Base-by-base conservation (phyloP, 225 moss, liverwort and hornwort genomes). In the Takakia lepidozioides region DNA sequence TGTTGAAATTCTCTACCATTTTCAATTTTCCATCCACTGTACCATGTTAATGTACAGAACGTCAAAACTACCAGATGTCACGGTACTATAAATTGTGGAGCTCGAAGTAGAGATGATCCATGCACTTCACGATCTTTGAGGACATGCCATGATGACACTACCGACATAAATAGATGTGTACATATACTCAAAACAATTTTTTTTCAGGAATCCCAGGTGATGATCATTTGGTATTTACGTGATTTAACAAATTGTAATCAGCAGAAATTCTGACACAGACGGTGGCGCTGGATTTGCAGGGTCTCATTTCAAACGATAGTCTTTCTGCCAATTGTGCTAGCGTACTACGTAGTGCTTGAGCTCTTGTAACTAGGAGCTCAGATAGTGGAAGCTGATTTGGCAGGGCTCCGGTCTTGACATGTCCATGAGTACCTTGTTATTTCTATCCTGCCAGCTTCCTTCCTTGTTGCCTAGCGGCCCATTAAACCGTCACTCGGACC, bases 241-340 rank as follows among this genome's bases (percentile, higher is more conserved):
- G 43, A 6, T 43, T 17, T 17, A 6, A 21, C 21, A 21, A 21
- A 6, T 8, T 16, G n/a, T 17, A 21, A 8, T 43, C 34, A n/a
- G n/a, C n/a, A n/a, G n/a, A n/a, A n/a, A n/a, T n/a, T n/a, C n/a
- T n/a, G n/a, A n/a, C n/a, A n/a, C n/a, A n/a, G n/a, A n/a, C n/a
- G n/a, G n/a, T n/a, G n/a, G n/a, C n/a, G n/a, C n/a, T n/a, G n/a
- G 51, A 23, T 22, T 13, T 62, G 54, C 84, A 92, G 92, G 25
- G 82, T 92, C n/a, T 66, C 86, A 10, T 42, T 82, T 6, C 92
- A 93, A 56, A 80, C 83, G 20, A 43, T 83, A 5, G 29, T 85
- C 25, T 93, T 93, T 58, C 38, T 93, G 63, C 92, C 92, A 25
- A 56, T 93, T 56, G 64, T 81, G 49, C 19, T 88, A 29, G 63